Base-by-base conservation (phyloP, 164 flowering plant genomes). In the Stephania yunnanensis region DNA sequence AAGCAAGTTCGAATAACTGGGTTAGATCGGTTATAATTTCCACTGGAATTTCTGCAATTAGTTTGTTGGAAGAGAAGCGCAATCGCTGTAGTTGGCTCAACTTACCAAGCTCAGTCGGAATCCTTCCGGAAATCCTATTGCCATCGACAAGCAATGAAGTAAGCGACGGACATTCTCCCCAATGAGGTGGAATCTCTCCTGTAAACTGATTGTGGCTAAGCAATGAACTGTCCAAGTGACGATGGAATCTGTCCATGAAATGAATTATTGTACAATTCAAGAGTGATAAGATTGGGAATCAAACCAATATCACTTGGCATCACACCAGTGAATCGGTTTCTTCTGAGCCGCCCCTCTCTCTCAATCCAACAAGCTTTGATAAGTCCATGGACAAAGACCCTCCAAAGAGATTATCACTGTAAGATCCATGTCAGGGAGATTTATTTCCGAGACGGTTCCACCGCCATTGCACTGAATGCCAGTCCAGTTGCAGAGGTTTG, bases 41-140 rank as follows among this genome's bases (percentile, higher is more conserved):
- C 36, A 11, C 19, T 1, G 93, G 92, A 65, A 88, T 85, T 3
- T 68, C 64, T 45, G 91, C 91, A 1, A 36, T 66, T 75, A 90
- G 75, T 4, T 80, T 29, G 73, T 89, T 91, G 2, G 80, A 77
- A 19, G 68, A 75, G 17, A 87, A 79, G 69, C 45, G 74, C 4
- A 87, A 76, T 8, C 25, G 52, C 2, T 55, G 71, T 42, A 87
- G 64, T 31, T 75, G 71, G 11, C 79, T 72, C 45, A 82, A 46
- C 10, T 67, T 69, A 22, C 87, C 83, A 22, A 90, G 77, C 75
- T 82, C 87, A 0, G 73, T 36, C 7, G 88, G 87, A 29, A 87
- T 84, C 6, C 68, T 55, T 9, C 88, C 87, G 0, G 84, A 77
- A 7, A 84, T 82, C 13, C 70, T 46, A 58, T 86, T 87, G 6